phyloP scores from a whole-genome alignment of 2,329 filamentous ascomycete genomes.

The Chrysosphaeria jannelii region DNA sequence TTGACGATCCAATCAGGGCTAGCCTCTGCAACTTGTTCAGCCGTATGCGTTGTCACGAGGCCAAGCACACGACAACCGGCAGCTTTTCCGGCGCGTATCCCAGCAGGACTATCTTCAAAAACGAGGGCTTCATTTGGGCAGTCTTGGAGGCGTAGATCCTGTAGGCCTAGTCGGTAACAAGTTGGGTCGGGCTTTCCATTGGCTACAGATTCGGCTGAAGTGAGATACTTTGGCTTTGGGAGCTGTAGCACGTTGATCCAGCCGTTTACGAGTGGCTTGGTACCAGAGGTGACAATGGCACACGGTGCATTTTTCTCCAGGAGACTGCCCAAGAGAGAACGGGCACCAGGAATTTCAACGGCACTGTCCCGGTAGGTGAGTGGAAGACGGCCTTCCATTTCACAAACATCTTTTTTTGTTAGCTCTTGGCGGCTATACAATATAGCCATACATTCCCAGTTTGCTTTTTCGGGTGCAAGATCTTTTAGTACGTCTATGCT shows the following conservation, averaged over 20 bases:
- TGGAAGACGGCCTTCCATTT: conserved; percentile 53
- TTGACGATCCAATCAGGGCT: conserved; percentile 69
- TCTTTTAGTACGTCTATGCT: conserved; percentile 63
- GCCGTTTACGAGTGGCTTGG: conserved; percentile 32
- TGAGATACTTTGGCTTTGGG: conserved; percentile 30
- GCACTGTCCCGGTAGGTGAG: conserved; percentile 48
- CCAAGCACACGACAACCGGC: conserved; percentile 65
- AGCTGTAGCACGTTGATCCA: conserved; percentile 41
- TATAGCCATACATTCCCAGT: conserved; percentile 53
- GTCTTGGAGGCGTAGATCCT: conserved; percentile 23
- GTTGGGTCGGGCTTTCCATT: conserved; percentile 50
- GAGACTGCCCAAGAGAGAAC: conserved; percentile 35
- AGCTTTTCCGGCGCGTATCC: conserved; percentile 54
- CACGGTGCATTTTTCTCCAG: conserved; percentile 32
- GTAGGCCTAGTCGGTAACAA: conserved; percentile 39
- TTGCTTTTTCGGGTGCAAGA: conserved; percentile 60
- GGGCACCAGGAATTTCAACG: conserved; percentile 59
- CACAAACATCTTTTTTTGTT: conserved; percentile 34
- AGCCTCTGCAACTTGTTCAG: conserved; percentile 38
- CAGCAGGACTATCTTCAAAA: conserved; percentile 68
- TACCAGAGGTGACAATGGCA: conserved; percentile 66
- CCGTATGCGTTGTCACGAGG: conserved; percentile 56
- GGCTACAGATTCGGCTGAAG: conserved; percentile 46
- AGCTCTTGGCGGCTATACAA: background rate
- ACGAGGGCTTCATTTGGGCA: conserved; percentile 26